phyloP scores from a whole-genome alignment of 73 alveolate genomes.

The Diophrys appendiculata region DNA sequence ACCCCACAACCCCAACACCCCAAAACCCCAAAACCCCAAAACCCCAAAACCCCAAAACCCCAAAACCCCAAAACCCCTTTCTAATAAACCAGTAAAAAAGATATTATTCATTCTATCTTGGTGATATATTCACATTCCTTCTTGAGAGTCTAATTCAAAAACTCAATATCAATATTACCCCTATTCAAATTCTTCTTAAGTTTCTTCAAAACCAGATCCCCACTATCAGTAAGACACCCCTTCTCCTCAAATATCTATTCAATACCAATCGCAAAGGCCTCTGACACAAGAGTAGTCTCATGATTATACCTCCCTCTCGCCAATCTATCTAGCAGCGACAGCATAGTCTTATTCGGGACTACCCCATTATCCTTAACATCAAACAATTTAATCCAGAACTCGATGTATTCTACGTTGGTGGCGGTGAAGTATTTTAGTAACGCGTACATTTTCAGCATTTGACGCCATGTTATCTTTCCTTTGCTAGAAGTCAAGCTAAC shows the following conservation, averaged over 20 bases:
- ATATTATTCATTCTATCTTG: slow-evolving; percentile 4
- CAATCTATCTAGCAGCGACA: slow-evolving; percentile 26
- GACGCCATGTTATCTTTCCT: slow-evolving; percentile 13
- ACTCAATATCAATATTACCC: slow-evolving; percentile 45
- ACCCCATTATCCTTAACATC: slow-evolving; percentile 6
- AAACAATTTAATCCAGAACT: slow-evolving; percentile 38
- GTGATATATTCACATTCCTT: slow-evolving; percentile 15
- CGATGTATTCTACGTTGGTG: neutral
- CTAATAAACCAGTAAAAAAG: too few relatives aligned
- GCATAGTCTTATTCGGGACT: neutral
- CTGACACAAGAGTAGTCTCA: slow-evolving; percentile 21
- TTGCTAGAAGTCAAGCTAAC: too few relatives aligned
- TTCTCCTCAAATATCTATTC: slow-evolving; percentile 25
- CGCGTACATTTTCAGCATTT: slow-evolving; percentile 10
- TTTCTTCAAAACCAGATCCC: slow-evolving; percentile 33
- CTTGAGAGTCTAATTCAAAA: slow-evolving; percentile 28
- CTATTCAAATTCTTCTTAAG: slow-evolving; percentile 15
- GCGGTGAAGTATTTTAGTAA: slow-evolving; percentile 32
- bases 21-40: too few relatives aligned
- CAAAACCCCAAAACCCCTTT: too few relatives aligned
- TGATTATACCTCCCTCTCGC: slow-evolving; percentile 43
- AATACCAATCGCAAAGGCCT: slow-evolving; percentile 9
- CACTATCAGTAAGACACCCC: slow-evolving; percentile 18
- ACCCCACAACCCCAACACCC: too few relatives aligned
- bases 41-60: too few relatives aligned